phyloP scores from a whole-genome alignment of 331 rosid species.

The Stylosanthes scabra region DNA sequence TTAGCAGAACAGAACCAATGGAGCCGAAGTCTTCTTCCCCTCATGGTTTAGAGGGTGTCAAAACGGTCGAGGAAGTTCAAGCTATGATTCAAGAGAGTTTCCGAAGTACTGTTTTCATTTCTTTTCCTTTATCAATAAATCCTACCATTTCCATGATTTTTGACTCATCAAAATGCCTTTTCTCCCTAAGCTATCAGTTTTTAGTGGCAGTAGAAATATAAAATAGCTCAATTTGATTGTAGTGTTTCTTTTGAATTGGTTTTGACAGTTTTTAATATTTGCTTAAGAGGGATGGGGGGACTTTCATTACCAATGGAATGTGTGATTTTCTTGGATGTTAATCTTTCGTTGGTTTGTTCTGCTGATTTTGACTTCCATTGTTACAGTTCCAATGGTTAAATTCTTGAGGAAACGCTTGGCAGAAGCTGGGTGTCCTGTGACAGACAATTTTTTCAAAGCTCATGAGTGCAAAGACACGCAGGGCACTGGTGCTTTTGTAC shows the following conservation, averaged over 20 bases:
- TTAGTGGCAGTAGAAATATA: background rate
- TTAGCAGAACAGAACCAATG: constrained; percentile 14
- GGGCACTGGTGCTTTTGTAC: constrained; percentile 54
- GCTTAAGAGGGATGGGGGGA: too few species aligned
- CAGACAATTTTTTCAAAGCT: constrained; percentile 63
- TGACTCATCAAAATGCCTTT: too few species aligned
- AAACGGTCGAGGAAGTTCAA: constrained; percentile 58
- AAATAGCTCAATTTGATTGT: background rate
- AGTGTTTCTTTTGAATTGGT: background rate
- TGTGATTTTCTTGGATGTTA: too few species aligned
- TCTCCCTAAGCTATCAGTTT: constrained; percentile 39
- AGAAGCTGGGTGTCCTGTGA: constrained; percentile 71
- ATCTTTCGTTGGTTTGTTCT: background rate
- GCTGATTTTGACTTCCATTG: background rate
- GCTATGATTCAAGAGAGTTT: constrained; percentile 67
- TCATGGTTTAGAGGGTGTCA: background rate
- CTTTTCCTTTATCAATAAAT: background rate
- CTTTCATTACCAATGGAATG: too few species aligned
- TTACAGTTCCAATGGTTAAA: constrained; percentile 70
- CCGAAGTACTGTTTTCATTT: constrained; percentile 54
- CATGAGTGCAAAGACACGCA: constrained; percentile 46
- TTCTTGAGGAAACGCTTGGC: constrained; percentile 73
- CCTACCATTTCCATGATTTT: background rate
- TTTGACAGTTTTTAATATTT: background rate
- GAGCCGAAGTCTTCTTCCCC: constrained; percentile 43